phyloP scores from a whole-genome alignment of 2,329 filamentous ascomycete genomes.

The Aspergillus aculeatus region DNA sequence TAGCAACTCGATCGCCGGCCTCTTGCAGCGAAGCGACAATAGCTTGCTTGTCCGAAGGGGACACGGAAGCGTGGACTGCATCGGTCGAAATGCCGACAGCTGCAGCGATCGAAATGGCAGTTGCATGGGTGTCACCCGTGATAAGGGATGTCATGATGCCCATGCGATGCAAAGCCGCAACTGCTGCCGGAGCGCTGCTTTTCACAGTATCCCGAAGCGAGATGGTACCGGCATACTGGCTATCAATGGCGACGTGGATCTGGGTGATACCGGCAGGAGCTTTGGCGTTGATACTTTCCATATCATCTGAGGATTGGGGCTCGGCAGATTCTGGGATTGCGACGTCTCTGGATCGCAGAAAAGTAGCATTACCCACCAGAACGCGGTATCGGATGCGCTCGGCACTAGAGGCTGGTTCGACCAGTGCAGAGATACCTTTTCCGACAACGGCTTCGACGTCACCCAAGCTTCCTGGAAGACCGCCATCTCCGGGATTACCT shows the following conservation, averaged over 20 bases:
- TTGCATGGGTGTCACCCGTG: constrained; percentile 84
- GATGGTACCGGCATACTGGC: constrained; percentile 74
- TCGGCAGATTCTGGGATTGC: constrained; percentile 42
- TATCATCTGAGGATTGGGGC: constrained; percentile 29
- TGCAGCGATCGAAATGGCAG: constrained; percentile 78
- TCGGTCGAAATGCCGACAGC: constrained; percentile 75
- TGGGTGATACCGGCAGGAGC: constrained; percentile 71
- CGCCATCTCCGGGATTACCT: constrained; percentile 67
- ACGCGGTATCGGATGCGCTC: constrained; percentile 72
- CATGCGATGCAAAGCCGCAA: constrained; percentile 79
- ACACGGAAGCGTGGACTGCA: constrained; percentile 81
- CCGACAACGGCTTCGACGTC: constrained; percentile 83
- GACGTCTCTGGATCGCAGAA: constrained; percentile 70
- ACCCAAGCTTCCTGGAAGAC: constrained; percentile 78
- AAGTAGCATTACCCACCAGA: constrained; percentile 78
- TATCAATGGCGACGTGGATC: constrained; percentile 88
- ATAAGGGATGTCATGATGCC: constrained; percentile 86
- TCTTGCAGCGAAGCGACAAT: constrained; percentile 78
- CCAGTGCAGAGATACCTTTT: constrained; percentile 75
- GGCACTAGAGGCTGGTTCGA: constrained; percentile 71
- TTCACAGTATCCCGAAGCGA: constrained; percentile 90
- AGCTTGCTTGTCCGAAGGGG: constrained; percentile 84
- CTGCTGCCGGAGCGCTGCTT: constrained; percentile 74
- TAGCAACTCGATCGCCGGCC: constrained; percentile 76
- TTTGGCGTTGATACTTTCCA: constrained; percentile 32